A percentile compares a stretch with the other conserved stretches of the same genome.
Conservation (phyloP, 1,284 basidiomycete species). For the Xanthoconium separans region DNA sequence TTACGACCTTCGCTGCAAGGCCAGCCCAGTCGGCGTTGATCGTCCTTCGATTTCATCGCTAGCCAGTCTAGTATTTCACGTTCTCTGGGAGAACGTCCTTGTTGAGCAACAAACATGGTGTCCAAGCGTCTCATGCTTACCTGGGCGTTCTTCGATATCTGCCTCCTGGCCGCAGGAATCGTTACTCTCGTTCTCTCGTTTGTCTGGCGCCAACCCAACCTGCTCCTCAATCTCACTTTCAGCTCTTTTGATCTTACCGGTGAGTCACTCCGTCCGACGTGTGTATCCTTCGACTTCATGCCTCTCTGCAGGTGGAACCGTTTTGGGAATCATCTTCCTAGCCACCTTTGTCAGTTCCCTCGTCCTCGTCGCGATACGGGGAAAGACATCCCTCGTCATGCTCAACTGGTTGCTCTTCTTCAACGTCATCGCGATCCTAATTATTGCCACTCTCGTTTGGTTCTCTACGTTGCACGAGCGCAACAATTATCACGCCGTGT, state of each 20-base stretch:
- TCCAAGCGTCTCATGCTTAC: conserved; percentile 65
- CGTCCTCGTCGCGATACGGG: conserved; percentile 65
- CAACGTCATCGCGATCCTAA: conserved; percentile 56
- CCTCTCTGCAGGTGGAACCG: conserved; percentile 55
- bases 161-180: conserved; percentile 66
- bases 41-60: conserved; percentile 19
- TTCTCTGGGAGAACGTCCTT: conserved; percentile 26
- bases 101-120: conserved; percentile 47
- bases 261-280: conserved; percentile 33
- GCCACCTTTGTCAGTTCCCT: conserved; percentile 69
- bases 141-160: conserved; percentile 70
- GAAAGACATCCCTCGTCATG: conserved; percentile 61
- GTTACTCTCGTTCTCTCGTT: conserved; percentile 66
- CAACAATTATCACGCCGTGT: conserved; percentile 60
- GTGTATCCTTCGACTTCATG: not conserved
- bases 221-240: conserved; percentile 71
- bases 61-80: conserved; percentile 27
- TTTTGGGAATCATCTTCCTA: conserved; percentile 69
- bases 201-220: conserved; percentile 62
- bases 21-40: conserved; percentile 29
- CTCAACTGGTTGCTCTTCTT: conserved; percentile 72
- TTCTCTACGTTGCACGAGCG: conserved; percentile 73
- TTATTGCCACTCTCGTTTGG: conserved; percentile 75
- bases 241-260: conserved; percentile 57
- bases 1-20: not conserved